These are phyloP conservation scores for Quercus bicolor DNA, from an alignment of 306 rosid species.

Conservation along the genomic window DNA sequence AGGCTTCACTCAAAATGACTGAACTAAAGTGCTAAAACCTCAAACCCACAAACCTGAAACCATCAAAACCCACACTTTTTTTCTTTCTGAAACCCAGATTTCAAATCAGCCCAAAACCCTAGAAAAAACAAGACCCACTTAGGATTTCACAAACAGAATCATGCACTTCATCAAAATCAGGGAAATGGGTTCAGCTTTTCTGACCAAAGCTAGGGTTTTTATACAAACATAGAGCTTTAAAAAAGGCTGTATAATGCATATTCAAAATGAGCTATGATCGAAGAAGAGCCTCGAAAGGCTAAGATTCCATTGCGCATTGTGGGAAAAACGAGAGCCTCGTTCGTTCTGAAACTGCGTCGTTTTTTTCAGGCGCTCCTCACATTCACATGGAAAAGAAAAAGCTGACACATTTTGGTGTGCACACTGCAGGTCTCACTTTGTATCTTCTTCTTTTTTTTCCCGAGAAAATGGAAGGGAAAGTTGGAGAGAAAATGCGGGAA, in stretches of 20 bases:
- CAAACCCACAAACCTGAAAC: constrained; percentile 27
- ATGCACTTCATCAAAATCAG: constrained; percentile 16
- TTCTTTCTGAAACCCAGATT: constrained; percentile 27
- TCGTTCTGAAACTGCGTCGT: constrained; percentile 23
- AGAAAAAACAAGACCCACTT: constrained; percentile 24
- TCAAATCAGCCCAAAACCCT: constrained; percentile 21
- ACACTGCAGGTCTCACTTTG: not conserved
- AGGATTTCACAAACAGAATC: constrained; percentile 2
- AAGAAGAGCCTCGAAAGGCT: constrained; percentile 39
- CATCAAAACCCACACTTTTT: constrained; percentile 22
- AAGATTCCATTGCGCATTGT: constrained; percentile 52
- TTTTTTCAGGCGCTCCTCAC: constrained; percentile 25
- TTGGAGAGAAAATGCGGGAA: constrained; percentile 35
- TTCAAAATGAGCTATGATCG: constrained; percentile 26
- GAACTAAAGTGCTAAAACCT: not conserved
- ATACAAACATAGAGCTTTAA: not conserved
- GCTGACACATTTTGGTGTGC: constrained; percentile 38
- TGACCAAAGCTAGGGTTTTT: constrained; percentile 52
- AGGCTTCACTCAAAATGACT: constrained; percentile 24
- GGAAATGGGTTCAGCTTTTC: constrained; percentile 34
- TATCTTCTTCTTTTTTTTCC: constrained; percentile 25
- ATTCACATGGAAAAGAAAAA: constrained; percentile 28
- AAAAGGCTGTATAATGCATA: constrained; percentile 16
- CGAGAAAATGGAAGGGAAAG: constrained; percentile 30
- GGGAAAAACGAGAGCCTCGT: constrained; percentile 37